Evolutionary conservation across 305 asterid genomes (phyloP).

Genomic region (Fraxinus xanthoxyloides): DNA sequence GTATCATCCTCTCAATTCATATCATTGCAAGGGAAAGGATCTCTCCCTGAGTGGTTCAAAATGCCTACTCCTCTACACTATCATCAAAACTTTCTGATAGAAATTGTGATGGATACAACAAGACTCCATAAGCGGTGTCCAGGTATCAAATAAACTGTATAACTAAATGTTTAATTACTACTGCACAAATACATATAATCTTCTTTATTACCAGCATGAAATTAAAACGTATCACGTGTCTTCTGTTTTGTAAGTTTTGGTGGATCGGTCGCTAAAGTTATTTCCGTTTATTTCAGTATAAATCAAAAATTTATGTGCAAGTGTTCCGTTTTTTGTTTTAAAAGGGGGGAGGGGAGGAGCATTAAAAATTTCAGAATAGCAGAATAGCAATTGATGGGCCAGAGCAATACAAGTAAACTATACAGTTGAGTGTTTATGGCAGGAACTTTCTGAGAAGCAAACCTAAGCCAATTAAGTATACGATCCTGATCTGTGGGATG

Average conservation of each 20-base stretch:
- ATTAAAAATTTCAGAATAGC: neutral
- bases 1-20: neutral
- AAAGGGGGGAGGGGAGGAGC: neutral
- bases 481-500: slow-evolving; percentile 75
- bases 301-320: neutral
- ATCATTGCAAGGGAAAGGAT: neutral
- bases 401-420: neutral
- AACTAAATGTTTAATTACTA: neutral
- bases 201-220: neutral
- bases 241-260: neutral
- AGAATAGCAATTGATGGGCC: neutral
- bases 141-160: neutral
- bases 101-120: neutral
- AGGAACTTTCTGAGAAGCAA: slow-evolving; percentile 10
- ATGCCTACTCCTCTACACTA: neutral
- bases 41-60: neutral
- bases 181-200: neutral
- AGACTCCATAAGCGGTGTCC: neutral
- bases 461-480: slow-evolving; percentile 79
- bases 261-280: neutral
- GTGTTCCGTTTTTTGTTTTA: neutral
- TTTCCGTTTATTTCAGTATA: neutral
- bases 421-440: neutral
- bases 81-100: neutral
- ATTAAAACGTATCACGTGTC: neutral